These are phyloP conservation scores for Globisporangium spinosum DNA, from an alignment of 352 stramenopile genomes.

Conservation along the genomic window DNA sequence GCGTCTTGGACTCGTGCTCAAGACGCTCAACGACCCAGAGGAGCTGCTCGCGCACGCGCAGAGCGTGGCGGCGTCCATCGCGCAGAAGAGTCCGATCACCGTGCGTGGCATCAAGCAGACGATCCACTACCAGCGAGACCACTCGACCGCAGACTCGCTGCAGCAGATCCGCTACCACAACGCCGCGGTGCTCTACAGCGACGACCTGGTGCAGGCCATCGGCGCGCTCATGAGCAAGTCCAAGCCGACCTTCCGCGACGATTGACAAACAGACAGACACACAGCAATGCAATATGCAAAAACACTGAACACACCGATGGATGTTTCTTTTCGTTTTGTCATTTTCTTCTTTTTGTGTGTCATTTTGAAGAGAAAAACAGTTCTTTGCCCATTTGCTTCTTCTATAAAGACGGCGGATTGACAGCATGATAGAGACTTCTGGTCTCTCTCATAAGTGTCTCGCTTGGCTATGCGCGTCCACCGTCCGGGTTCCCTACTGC, in stretches of 20 bases:
- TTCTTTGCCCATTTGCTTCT: constrained; percentile 6
- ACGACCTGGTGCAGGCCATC: constrained; percentile 81
- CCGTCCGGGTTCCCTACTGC: constrained; percentile 21
- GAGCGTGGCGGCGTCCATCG: constrained; percentile 58
- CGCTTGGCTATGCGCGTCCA: constrained; percentile 1
- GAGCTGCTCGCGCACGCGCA: constrained; percentile 53
- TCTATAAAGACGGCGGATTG: constrained; percentile 5
- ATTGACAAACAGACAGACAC: constrained; percentile 25
- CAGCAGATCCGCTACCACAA: constrained; percentile 85
- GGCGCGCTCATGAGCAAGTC: constrained; percentile 63
- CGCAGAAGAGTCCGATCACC: constrained; percentile 82
- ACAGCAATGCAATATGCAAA: not conserved
- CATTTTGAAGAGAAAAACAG: constrained; percentile 2
- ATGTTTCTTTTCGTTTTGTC: constrained; percentile 11
- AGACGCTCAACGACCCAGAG: constrained; percentile 57
- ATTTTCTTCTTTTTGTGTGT: constrained; percentile 7
- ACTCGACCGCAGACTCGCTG: constrained; percentile 74
- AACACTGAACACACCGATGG: not conserved
- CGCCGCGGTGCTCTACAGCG: constrained; percentile 77
- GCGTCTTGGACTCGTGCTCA: constrained; percentile 72
- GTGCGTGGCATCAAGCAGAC: constrained; percentile 87
- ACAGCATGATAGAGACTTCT: not conserved
- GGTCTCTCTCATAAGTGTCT: constrained; percentile 7
- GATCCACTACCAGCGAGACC: constrained; percentile 85
- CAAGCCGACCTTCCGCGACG: constrained; percentile 58